These are phyloP conservation scores for Pythium biforme DNA, from an alignment of 352 stramenopile species.

Conservation along the genomic window DNA sequence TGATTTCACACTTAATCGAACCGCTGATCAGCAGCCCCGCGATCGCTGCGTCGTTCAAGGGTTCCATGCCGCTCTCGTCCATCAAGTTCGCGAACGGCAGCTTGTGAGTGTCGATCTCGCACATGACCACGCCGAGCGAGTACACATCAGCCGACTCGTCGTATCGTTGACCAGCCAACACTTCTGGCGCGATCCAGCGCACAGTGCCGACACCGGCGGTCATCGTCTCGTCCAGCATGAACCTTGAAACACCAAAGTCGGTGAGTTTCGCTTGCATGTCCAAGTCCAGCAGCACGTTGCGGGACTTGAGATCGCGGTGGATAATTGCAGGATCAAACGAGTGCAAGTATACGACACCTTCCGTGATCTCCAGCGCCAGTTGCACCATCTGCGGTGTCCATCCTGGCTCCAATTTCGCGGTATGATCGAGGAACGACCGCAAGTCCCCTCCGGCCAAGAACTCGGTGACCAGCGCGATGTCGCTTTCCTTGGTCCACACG, in stretches of 20 bases:
- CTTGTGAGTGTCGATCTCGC: slow-evolving; percentile 7
- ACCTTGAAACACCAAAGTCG: neutral
- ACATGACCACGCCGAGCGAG: slow-evolving; percentile 16
- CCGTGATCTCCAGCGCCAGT: slow-evolving; percentile 20
- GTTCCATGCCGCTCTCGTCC: slow-evolving; percentile 1
- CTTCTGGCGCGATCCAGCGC: slow-evolving; percentile 16
- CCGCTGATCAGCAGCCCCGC: slow-evolving; percentile 17
- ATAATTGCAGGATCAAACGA: slow-evolving; percentile 14
- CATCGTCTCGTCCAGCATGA: slow-evolving; percentile 13
- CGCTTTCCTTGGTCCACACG: slow-evolving; percentile 26
- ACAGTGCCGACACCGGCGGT: slow-evolving; percentile 3
- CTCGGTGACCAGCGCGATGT: slow-evolving; percentile 24
- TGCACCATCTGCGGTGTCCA: slow-evolving; percentile 1
- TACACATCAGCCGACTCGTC: slow-evolving; percentile 12
- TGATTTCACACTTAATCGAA: slow-evolving; percentile 14
- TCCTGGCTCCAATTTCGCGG: neutral
- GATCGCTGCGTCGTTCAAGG: slow-evolving; percentile 12
- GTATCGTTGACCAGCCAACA: slow-evolving; percentile 1
- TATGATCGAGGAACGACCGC: slow-evolving; percentile 1
- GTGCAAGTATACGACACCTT: slow-evolving; percentile 24
- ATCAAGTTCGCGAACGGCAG: neutral
- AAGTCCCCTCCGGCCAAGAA: slow-evolving; percentile 26
- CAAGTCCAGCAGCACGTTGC: neutral
- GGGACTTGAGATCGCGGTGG: neutral
- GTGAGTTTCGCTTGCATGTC: neutral